Base-by-base conservation (phyloP, 1,139 yeast species). In the Yamadazyma songkhlaensis region DNA sequence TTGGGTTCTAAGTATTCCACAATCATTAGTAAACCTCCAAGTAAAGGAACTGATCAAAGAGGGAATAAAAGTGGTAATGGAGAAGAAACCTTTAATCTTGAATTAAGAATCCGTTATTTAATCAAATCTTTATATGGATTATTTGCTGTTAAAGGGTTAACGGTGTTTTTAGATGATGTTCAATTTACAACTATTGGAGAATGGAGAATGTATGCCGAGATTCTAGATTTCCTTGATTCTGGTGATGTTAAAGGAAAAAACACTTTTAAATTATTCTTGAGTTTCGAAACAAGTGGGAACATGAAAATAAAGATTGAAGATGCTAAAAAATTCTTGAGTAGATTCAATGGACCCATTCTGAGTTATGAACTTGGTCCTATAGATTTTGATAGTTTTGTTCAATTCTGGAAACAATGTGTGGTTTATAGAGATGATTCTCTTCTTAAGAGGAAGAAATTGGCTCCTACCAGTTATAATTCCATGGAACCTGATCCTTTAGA, bases 151-250 rank as follows among this genome's bases (percentile, higher is more conserved):
- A 64, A 62, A 17, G 78, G 77, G 1, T 52, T 75, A 36, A 73
- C 79, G 0, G 50, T 75, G 2, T 63, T 72, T 37, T 54, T 73
- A 29, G 81, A 76, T 47, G 79, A 76, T 51, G 51, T 72, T 24
- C 78, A 76, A 37, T 70, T 72, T 68, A 64, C 74, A 36, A 46
- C 64, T 0, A 46, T 46, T 10, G 55, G 51, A 14, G 71, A 66
- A 41, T 55, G 64, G 54, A 43, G 39, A 3, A 43, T 67, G 45
- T 35, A 60, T 5, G 49, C 57, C 9, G 74, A 68, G 32, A 49
- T 63, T 4, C 42, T 63, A 25, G 54, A 53, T 7, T 51, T 40
- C 35, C 39, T 53, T 31, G 54, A 31, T 41, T 55, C 29, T 51
- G 59, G 43, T 39, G 64, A 57, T 36, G 52, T 42, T 32, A 40